Percentiles rank a stretch among this genome's conserved stretches.
Conservation (phyloP, 371 early-diverging fungal species). For the Saksenaea vasiformis region DNA sequence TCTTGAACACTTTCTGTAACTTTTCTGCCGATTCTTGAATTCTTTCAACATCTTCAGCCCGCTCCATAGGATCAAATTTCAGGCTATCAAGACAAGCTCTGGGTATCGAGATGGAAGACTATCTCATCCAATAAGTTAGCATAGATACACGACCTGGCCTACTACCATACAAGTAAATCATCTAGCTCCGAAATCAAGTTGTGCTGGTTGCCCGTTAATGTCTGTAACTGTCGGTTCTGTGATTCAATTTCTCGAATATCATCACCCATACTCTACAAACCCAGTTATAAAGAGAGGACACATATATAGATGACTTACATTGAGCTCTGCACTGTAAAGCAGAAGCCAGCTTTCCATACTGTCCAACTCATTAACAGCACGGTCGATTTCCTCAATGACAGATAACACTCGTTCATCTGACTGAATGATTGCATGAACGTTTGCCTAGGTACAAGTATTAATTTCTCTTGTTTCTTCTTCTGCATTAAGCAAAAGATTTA, state of each 20-base stretch:
- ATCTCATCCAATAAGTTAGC: conserved; percentile 5
- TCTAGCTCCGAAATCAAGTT: conserved; percentile 82
- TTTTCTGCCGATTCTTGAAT: conserved; percentile 80
- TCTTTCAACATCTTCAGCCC: conserved; percentile 70
- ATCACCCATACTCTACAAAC: conserved; percentile 86
- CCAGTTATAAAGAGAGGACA: background rate
- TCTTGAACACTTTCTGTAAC: conserved; percentile 77
- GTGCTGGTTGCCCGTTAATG: conserved; percentile 85
- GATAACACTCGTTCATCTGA: conserved; percentile 84
- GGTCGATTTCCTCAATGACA: conserved; percentile 81
- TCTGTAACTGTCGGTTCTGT: conserved; percentile 88
- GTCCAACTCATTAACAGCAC: conserved; percentile 76
- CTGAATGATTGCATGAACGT: conserved; percentile 92
- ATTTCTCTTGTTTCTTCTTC: background rate
- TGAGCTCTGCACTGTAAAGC: conserved; percentile 85
- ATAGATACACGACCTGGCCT: background rate
- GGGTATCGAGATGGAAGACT: conserved; percentile 45
- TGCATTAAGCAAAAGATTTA: conserved; percentile 29
- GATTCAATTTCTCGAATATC: conserved; percentile 94
- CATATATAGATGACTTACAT: conserved; percentile 52
- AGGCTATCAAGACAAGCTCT: conserved; percentile 56
- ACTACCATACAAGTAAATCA: conserved; percentile 62
- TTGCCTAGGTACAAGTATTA: conserved; percentile 55
- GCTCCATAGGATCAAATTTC: conserved; percentile 83
- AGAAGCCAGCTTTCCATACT: conserved; percentile 85